Evolutionary conservation across 164 flowering plant genomes (phyloP), one percentile per base, ranked within the genome.

Genomic region (Nymphaea colorata): DNA sequence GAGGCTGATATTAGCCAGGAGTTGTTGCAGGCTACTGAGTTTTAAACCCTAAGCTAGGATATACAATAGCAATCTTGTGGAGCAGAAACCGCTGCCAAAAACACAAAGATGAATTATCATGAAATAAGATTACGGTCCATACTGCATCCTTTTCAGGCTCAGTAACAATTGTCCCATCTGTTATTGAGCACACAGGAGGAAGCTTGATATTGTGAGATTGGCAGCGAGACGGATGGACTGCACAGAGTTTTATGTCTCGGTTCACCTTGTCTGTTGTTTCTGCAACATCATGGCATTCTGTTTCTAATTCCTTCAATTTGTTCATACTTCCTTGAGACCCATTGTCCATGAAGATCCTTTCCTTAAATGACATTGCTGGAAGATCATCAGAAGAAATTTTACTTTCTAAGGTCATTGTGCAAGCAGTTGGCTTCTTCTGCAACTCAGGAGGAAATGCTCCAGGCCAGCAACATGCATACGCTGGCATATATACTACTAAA

Each of bases 401-500:
- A 61, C 67, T 72, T 8, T 79, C 68, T 65, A 72, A 59, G 65
- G 73, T 69, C 36, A 25, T 25, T 43, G 71, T 62, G 81, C 75
- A 65, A 74, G 42, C 41, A 69, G 74, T 70, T 66, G 68, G 3
- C 16, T n/a, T 55, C 8, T 25, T 67, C 43, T 63, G 42, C 25
- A 61, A 53, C 43, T 61, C 43, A 36, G 63, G 67, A 43, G 42
- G 64, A 43, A 42, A 43, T 43, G 66, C 36, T 43, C 53, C 78
- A 10, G 79, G 71, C 76, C 74, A 72, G 65, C 85, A 82, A 63
- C 66, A 68, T 69, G 72, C 62, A 61, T 77, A 59, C 53, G 92
- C 82, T 73, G 90, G 96, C 83, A 88, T 69, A 63, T 88, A 89
- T 76, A 93, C 90, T 41, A 71, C 70, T 36, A 90, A 87, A 68